phyloP scores from a whole-genome alignment of 495 filamentous ascomycete species.

The Talaromyces adpressus region DNA sequence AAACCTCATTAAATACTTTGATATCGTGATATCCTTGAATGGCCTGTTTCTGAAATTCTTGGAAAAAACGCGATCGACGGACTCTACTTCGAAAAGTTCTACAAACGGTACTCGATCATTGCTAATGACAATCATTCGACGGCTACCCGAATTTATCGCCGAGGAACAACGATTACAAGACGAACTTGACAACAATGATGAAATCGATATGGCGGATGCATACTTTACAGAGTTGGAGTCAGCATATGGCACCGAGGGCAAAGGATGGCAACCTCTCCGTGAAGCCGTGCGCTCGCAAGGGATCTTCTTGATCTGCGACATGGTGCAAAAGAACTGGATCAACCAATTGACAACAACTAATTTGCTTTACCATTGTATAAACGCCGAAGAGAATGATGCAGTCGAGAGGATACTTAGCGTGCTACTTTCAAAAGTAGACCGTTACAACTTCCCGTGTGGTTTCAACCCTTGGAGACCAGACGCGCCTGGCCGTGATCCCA shows the following conservation, averaged over 20 bases:
- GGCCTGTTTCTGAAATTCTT: conserved; percentile 33
- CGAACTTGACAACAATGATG: conserved; percentile 38
- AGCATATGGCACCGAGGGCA: conserved; percentile 40
- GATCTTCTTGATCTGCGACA: conserved; percentile 48
- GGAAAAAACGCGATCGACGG: conserved; percentile 21
- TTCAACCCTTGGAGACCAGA: conserved; percentile 22
- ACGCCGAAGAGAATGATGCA: conserved; percentile 28
- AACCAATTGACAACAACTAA: conserved; percentile 24
- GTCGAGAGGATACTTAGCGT: conserved; percentile 28
- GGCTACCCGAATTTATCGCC: conserved; percentile 56
- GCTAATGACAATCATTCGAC: conserved; percentile 57
- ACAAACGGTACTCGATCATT: conserved; percentile 47
- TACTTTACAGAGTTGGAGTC: conserved; percentile 64
- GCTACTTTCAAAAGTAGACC: conserved; percentile 20
- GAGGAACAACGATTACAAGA: conserved; percentile 48
- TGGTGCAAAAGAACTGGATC: conserved; percentile 42
- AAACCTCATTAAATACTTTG: conserved; percentile 26
- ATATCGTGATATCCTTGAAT: conserved; percentile 33
- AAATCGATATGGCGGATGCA: conserved; percentile 40
- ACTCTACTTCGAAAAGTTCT: neutral
- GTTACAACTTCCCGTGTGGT: conserved; percentile 23
- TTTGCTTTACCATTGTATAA: conserved; percentile 28
- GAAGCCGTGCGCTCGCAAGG: conserved; percentile 62
- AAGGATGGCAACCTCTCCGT: conserved; percentile 60
- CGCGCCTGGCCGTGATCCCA: conserved; percentile 15